Conservation (phyloP, 1,284 basidiomycete genomes). For the Microbotryum lychnidis-dioicae region DNA sequence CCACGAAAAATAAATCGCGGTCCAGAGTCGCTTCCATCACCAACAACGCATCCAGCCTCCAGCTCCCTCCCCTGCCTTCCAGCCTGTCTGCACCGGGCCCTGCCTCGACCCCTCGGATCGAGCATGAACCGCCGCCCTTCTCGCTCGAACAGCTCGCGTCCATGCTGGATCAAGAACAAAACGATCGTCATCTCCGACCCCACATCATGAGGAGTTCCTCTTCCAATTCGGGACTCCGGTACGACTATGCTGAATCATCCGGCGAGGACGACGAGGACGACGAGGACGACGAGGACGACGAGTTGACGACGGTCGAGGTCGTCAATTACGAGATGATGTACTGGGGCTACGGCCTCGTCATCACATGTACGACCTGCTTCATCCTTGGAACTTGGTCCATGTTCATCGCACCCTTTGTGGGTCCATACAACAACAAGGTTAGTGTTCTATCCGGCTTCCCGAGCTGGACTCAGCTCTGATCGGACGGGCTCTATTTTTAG, state of each 20-base stretch:
- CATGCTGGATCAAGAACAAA: not conserved
- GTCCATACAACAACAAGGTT: not conserved
- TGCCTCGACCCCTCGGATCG: constrained; percentile 3
- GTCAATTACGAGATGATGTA: not conserved
- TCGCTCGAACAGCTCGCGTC: not conserved
- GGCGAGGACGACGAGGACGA: not conserved
- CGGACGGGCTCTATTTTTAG: constrained; percentile 41
- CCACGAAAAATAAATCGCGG: too few species aligned
- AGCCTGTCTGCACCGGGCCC: not conserved
- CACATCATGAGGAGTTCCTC: not conserved
- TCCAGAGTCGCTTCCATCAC: too few species aligned
- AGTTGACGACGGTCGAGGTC: not conserved
- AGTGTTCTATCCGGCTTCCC: not conserved
- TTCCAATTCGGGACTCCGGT: not conserved
- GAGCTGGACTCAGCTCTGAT: not conserved
- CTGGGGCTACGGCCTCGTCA: constrained; percentile 16
- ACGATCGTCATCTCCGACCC: not conserved
- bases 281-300: not conserved
- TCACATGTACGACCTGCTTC: not conserved
- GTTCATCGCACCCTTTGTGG: constrained; percentile 12
- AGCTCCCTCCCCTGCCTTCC: not conserved
- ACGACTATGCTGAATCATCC: not conserved
- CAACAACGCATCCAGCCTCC: not conserved
- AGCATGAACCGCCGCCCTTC: not conserved
- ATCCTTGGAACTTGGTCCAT: constrained; percentile 24